Conservation (phyloP, 1,284 basidiomycete species). For the Austroboletus olivaceoglutinosus region DNA sequence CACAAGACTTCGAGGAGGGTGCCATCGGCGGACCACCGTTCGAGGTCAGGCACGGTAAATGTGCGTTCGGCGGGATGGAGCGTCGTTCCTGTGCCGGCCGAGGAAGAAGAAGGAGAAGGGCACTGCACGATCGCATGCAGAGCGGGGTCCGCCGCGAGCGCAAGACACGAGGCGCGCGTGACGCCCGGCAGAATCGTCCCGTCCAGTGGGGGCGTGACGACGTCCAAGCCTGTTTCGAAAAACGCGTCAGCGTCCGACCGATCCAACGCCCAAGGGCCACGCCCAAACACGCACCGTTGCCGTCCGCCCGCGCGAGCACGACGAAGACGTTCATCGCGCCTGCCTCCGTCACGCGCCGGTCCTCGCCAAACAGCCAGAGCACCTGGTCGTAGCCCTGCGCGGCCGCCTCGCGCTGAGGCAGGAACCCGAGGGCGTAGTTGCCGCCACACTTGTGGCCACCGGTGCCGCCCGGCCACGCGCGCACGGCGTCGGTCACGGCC, state of each 20-base stretch:
- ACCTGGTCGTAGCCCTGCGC: slow-evolving; percentile 71
- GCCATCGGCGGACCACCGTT: slow-evolving; percentile 46
- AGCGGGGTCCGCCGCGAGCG: slow-evolving; percentile 45
- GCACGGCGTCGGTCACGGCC: slow-evolving; percentile 65
- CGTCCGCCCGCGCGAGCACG: slow-evolving; percentile 48
- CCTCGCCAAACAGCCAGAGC: slow-evolving; percentile 49
- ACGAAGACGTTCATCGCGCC: slow-evolving; percentile 68
- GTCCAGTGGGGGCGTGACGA: slow-evolving; percentile 74
- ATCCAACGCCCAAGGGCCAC: too few relatives aligned
- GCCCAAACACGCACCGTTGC: slow-evolving; percentile 31
- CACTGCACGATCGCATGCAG: slow-evolving; percentile 12
- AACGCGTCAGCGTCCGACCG: background rate
- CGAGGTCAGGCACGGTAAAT: slow-evolving; percentile 64
- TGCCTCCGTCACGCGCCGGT: slow-evolving; percentile 41
- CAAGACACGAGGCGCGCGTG: slow-evolving; percentile 71
- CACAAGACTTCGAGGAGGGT: slow-evolving; percentile 68
- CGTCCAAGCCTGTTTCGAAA: slow-evolving; percentile 44
- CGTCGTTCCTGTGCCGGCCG: slow-evolving; percentile 13
- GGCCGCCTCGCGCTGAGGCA: slow-evolving; percentile 61
- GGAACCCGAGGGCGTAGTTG: slow-evolving; percentile 72
- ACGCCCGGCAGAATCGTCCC: slow-evolving; percentile 74
- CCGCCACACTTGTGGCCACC: slow-evolving; percentile 64
- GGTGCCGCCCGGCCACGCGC: slow-evolving; percentile 83
- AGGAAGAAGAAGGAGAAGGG: background rate
- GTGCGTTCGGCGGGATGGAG: slow-evolving; percentile 58